Evolutionary conservation across 1,284 basidiomycete species (phyloP).

Genomic region (Heterobasidion irregulare): DNA sequence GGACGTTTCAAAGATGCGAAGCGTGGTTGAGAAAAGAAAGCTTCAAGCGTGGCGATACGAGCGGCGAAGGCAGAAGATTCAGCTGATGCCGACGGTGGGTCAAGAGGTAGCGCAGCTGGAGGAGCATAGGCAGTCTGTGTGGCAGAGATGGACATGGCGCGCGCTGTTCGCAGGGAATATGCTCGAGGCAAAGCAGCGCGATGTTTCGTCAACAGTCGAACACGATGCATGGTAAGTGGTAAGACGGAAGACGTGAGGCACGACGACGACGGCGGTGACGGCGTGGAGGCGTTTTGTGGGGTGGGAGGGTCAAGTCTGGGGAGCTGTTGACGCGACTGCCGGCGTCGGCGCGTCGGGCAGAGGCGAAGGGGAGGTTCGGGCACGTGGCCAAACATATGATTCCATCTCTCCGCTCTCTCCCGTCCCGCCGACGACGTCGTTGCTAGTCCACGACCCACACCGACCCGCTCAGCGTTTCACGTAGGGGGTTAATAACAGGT

Average conservation of each 20-base stretch:
- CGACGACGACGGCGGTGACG: neutral
- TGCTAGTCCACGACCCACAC: no score
- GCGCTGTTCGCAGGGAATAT: neutral
- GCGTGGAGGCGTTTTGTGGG: neutral
- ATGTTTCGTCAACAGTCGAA: neutral
- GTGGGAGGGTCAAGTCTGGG: neutral
- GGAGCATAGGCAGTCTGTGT: constrained; percentile 16
- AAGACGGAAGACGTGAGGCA: neutral
- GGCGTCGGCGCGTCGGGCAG: neutral
- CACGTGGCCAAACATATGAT: neutral
- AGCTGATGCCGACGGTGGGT: constrained; percentile 53
- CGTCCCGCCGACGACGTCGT: no score
- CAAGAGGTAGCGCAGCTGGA: constrained; percentile 41
- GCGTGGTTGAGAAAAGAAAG: constrained; percentile 72
- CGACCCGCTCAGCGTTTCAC: no score
- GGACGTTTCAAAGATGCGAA: constrained; percentile 72
- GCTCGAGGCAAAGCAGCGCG: neutral
- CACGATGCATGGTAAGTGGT: neutral
- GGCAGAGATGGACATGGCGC: constrained; percentile 8
- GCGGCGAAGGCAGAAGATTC: constrained; percentile 62
- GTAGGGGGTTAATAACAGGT: no score
- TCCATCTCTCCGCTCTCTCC: neutral
- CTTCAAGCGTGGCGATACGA: constrained; percentile 54
- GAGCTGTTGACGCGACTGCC: neutral
- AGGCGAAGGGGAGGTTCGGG: no score